Conservation (phyloP, 306 rosid species). For the Cucumis sativus region DNA sequence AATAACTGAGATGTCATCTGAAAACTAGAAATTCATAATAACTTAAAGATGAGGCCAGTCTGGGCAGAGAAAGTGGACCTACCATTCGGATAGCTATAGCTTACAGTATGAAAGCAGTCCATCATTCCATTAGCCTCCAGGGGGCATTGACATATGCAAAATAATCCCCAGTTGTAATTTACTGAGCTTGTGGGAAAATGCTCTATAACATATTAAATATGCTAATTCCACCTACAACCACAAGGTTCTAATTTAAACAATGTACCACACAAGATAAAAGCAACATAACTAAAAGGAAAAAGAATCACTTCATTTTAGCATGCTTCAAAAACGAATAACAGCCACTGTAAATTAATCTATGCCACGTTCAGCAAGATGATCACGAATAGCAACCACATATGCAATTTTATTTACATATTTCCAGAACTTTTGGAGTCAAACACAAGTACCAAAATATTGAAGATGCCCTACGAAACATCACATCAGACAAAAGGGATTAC, state of each 20-base stretch:
- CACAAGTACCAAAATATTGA: not conserved
- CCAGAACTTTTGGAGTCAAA: not conserved
- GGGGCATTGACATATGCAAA: constrained; percentile 54
- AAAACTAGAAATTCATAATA: not conserved
- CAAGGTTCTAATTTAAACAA: not conserved
- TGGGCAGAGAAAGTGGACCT: not conserved
- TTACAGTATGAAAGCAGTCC: constrained; percentile 34
- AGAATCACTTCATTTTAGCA: not conserved
- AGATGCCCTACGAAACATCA: not conserved
- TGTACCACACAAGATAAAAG: not conserved
- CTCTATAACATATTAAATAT: constrained; percentile 8
- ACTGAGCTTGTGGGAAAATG: not conserved
- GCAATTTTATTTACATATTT: not conserved
- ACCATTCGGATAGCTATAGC: constrained; percentile 4
- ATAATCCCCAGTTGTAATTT: constrained; percentile 7
- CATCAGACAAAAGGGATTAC: not conserved
- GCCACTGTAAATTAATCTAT: not conserved
- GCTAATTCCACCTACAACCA: constrained; percentile 1
- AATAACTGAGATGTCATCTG: not conserved
- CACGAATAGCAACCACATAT: not conserved
- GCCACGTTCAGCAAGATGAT: not conserved
- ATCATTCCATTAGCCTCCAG: constrained; percentile 65
- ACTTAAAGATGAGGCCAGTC: not conserved
- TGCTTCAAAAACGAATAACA: not conserved
- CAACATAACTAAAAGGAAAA: not conserved